Evolutionary conservation across 306 rosid genomes (phyloP).

Genomic region (Sophora flavescens): DNA sequence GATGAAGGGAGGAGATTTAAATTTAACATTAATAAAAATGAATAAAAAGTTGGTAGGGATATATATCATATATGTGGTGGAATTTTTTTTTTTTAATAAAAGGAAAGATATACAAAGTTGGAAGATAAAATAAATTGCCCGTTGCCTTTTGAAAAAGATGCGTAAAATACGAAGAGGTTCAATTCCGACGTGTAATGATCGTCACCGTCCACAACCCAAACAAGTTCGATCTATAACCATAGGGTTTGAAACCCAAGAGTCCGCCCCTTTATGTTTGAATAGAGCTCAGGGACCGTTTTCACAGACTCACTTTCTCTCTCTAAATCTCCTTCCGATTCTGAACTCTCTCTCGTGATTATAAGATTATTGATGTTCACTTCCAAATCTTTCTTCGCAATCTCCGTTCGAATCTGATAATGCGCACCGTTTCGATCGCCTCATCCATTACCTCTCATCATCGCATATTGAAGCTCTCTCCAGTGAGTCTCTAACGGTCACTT

Average conservation of each 20-base stretch:
- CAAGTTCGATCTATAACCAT: constrained; percentile 52
- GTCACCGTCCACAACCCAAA: constrained; percentile 29
- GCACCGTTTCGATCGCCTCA: constrained; percentile 39
- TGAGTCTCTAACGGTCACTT: constrained; percentile 41
- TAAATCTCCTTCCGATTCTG: constrained; percentile 6
- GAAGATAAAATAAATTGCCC: constrained; percentile 34
- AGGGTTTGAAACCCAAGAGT: constrained; percentile 66
- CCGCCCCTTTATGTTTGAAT: constrained; percentile 91
- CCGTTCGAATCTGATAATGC: constrained; percentile 58
- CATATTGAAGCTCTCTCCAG: constrained; percentile 49
- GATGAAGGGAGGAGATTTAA: too few relatives aligned
- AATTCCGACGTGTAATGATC: constrained; percentile 48
- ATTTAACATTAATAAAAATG: too few relatives aligned
- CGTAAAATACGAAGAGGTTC: not conserved
- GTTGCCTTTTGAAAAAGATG: constrained; percentile 45
- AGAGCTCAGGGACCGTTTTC: constrained; percentile 60
- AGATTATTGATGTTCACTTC: constrained; percentile 12
- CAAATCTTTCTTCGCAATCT: constrained; percentile 44
- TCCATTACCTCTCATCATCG: not conserved
- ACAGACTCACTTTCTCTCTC: constrained; percentile 30
- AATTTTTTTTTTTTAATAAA: constrained; percentile 25
- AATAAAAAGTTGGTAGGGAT: not conserved
- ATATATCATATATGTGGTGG: constrained; percentile 10
- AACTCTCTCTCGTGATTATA: too few relatives aligned
- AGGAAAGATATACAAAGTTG: not conserved